Evolutionary conservation across 495 filamentous ascomycete genomes (phyloP).

Genomic region (Aspergillus homomorphus): DNA sequence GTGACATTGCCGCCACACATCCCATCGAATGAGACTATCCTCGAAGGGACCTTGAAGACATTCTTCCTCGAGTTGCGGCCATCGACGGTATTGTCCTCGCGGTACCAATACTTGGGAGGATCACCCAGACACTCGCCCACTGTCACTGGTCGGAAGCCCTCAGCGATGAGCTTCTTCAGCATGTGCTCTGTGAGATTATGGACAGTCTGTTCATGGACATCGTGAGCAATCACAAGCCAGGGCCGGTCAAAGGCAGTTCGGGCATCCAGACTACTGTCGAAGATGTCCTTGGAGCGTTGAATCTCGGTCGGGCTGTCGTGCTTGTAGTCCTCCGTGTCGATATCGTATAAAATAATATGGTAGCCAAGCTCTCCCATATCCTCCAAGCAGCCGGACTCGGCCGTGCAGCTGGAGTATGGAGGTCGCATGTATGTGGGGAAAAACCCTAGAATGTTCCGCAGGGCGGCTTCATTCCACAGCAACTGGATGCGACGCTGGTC

Average conservation of each 20-base stretch:
- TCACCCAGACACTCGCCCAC: constrained; percentile 76
- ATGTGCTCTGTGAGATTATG: constrained; percentile 76
- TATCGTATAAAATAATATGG: constrained; percentile 69
- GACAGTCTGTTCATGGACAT: constrained; percentile 74
- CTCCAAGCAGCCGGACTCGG: constrained; percentile 52
- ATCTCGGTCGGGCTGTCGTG: constrained; percentile 59
- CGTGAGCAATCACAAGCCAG: constrained; percentile 73
- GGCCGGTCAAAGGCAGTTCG: constrained; percentile 42
- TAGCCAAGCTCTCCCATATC: constrained; percentile 68
- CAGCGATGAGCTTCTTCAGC: constrained; percentile 51
- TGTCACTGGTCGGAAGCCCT: constrained; percentile 67
- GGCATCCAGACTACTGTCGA: constrained; percentile 50
- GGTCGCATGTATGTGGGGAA: constrained; percentile 87
- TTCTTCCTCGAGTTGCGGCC: constrained; percentile 22
- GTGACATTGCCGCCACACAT: constrained; percentile 51
- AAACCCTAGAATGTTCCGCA: constrained; percentile 74
- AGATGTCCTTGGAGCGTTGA: constrained; percentile 70
- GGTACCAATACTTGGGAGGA: constrained; percentile 68
- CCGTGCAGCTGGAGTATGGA: constrained; percentile 70
- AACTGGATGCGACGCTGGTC: constrained; percentile 63
- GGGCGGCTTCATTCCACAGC: constrained; percentile 72
- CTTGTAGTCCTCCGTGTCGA: constrained; percentile 78
- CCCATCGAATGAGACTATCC: constrained; percentile 47
- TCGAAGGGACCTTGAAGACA: constrained; percentile 31
- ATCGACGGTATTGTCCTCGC: constrained; percentile 28